A percentile compares a stretch with the other conserved stretches of the same genome.
These are phyloP conservation scores for Tephrocybe sp. DNA, from an alignment of 768 basidiomycete species.

Conservation along the genomic window DNA sequence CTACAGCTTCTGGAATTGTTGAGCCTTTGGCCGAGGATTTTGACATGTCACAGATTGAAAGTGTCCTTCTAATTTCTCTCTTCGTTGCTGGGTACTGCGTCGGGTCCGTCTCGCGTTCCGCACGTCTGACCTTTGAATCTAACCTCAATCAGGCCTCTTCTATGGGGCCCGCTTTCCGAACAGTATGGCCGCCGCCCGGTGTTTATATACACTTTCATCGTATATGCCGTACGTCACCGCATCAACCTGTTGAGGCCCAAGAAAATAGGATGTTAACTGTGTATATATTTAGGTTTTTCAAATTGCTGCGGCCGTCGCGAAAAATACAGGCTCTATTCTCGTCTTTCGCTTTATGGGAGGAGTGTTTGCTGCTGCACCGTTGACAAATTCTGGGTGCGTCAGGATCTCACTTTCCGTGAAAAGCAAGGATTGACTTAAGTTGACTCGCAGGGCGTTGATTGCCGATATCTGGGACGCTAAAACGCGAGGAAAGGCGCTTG, in stretches of 20 bases:
- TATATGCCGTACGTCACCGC: constrained; percentile 43
- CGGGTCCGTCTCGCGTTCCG: constrained; percentile 35
- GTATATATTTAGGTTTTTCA: constrained; percentile 55
- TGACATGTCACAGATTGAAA: constrained; percentile 49
- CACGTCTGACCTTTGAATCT: background rate
- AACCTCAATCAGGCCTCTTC: constrained; percentile 35
- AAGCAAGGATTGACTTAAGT: background rate
- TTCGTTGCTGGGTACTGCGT: constrained; percentile 72
- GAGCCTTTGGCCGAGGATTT: constrained; percentile 45
- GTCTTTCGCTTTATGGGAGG: constrained; percentile 73
- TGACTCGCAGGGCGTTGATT: constrained; percentile 41
- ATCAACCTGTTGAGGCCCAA: too few species aligned
- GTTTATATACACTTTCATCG: constrained; percentile 54
- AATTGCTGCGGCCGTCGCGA: constrained; percentile 59
- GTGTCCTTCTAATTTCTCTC: constrained; percentile 55
- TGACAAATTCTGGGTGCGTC: constrained; percentile 64
- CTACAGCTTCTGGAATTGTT: constrained; percentile 46
- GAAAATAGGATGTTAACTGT: background rate
- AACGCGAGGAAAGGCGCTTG: constrained; percentile 63
- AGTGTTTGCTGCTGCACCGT: constrained; percentile 64
- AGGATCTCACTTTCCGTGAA: background rate
- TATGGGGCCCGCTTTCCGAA: constrained; percentile 60
- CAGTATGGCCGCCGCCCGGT: constrained; percentile 61
- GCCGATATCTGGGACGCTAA: constrained; percentile 64
- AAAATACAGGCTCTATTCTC: constrained; percentile 63